Percentiles rank a stretch among this genome's conserved stretches.
Evolutionary conservation across 805 yeast genomes (phyloP).

Genomic region (Nakazawaea pomicola): DNA sequence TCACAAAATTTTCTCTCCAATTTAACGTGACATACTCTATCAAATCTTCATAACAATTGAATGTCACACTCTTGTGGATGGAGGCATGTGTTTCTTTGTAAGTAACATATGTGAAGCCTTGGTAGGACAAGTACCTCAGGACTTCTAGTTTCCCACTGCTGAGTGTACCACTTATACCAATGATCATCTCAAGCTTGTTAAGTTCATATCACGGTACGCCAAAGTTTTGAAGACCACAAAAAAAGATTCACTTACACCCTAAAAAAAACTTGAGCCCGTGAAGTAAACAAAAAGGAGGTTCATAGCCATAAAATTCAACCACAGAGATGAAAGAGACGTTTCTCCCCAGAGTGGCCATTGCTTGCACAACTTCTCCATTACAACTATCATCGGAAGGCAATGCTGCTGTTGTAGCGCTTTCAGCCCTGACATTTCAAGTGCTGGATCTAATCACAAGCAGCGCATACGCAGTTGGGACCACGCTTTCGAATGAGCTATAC

Average conservation of each 20-base stretch:
- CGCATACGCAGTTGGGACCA: not conserved
- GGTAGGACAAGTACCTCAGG: slow-evolving; percentile 48
- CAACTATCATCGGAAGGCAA: slow-evolving; percentile 7
- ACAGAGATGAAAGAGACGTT: slow-evolving; percentile 10
- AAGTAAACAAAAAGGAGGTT: not conserved
- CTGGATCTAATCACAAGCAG: not conserved
- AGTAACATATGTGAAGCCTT: slow-evolving; percentile 43
- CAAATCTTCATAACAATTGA: slow-evolving; percentile 38
- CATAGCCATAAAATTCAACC: too few relatives aligned
- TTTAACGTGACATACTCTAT: slow-evolving; percentile 57
- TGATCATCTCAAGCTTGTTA: slow-evolving; percentile 44
- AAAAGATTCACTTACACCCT: too few relatives aligned
- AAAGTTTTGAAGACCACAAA: not conserved
- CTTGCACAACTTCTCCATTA: slow-evolving; percentile 10
- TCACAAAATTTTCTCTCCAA: slow-evolving; percentile 62
- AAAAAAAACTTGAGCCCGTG: not conserved
- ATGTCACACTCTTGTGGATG: slow-evolving; percentile 21
- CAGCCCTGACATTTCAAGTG: slow-evolving; percentile 5
- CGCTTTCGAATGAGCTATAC: slow-evolving; percentile 2
- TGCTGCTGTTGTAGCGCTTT: slow-evolving; percentile 5
- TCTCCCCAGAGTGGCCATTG: slow-evolving; percentile 7
- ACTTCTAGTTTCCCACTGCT: slow-evolving; percentile 66
- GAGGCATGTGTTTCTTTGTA: slow-evolving; percentile 15
- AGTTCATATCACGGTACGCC: not conserved
- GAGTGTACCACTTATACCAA: slow-evolving; percentile 69